A percentile compares a stretch with the other conserved stretches of the same genome.
These are phyloP conservation scores for Sarocladium oryzae DNA, from an alignment of 2,329 filamentous ascomycete genomes.

Conservation along the genomic window DNA sequence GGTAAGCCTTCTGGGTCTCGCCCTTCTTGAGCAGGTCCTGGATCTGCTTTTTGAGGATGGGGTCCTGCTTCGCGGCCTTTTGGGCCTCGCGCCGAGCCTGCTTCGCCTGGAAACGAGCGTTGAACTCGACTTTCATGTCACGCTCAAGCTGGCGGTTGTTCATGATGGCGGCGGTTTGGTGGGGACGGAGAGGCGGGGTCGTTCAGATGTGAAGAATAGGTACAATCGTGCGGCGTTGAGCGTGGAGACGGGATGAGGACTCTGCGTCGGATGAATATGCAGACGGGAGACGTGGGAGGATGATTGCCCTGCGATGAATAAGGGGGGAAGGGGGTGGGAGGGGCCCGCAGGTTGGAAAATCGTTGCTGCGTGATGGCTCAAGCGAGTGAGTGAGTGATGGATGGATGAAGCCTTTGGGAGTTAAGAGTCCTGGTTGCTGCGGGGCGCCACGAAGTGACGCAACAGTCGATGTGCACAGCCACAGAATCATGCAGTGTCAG, in stretches of 20 bases:
- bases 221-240: background rate
- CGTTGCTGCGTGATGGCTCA: too few relatives aligned
- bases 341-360: too few relatives aligned
- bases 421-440: constrained; percentile 10
- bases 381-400: too few relatives aligned
- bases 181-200: background rate
- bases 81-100: constrained; percentile 54
- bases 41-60: constrained; percentile 56
- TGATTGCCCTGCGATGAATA: too few relatives aligned
- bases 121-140: constrained; percentile 58
- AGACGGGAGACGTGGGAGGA: background rate
- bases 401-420: too few relatives aligned
- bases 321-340: too few relatives aligned
- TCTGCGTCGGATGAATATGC: background rate
- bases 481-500: too few relatives aligned
- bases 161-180: constrained; percentile 33
- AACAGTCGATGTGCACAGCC: constrained; percentile 3
- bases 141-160: constrained; percentile 52
- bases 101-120: constrained; percentile 57
- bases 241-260: background rate
- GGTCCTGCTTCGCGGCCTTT: constrained; percentile 55
- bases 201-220: background rate
- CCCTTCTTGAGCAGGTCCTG: constrained; percentile 57
- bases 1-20: constrained; percentile 56
- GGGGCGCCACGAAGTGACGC: constrained; percentile 15